phyloP scores from a whole-genome alignment of 345 rosid species.

The Dipteronia sinensis region DNA sequence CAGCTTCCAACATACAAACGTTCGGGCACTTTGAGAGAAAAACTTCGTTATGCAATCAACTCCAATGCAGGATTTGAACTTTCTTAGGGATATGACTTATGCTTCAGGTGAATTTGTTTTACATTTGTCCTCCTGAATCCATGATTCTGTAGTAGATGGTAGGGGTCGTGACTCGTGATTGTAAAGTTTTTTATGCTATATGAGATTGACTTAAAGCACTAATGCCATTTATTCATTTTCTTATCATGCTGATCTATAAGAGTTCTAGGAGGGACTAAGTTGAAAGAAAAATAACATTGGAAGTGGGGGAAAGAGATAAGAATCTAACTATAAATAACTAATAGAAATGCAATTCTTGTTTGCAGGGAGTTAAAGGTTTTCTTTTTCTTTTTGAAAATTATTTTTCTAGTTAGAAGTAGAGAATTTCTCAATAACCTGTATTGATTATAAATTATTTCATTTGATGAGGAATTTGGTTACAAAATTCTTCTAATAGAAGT shows the following conservation, averaged over 20 bases:
- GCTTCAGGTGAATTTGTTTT: constrained; percentile 31
- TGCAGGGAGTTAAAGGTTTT: neutral
- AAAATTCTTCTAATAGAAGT: neutral
- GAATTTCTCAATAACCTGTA: neutral
- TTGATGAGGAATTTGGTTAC: constrained; percentile 4
- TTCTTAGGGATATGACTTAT: constrained; percentile 52
- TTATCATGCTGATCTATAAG: neutral
- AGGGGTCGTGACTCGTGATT: neutral
- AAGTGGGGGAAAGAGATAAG: neutral
- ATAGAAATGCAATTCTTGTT: neutral
- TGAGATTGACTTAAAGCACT: neutral
- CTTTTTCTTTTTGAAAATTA: neutral
- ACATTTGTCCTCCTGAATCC: constrained; percentile 1
- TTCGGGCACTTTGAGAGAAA: constrained; percentile 84
- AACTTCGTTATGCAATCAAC: constrained; percentile 90
- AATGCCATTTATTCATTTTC: neutral
- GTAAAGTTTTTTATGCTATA: neutral
- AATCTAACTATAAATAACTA: neutral
- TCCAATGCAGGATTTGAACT: constrained; percentile 98
- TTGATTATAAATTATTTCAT: neutral
- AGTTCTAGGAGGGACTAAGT: neutral
- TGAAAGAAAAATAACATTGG: neutral
- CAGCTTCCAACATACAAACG: constrained; percentile 97
- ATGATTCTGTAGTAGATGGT: neutral
- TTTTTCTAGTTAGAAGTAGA: neutral